Conservation (phyloP, 2,329 filamentous ascomycete species). For the Aspergillus costaricaensis region DNA sequence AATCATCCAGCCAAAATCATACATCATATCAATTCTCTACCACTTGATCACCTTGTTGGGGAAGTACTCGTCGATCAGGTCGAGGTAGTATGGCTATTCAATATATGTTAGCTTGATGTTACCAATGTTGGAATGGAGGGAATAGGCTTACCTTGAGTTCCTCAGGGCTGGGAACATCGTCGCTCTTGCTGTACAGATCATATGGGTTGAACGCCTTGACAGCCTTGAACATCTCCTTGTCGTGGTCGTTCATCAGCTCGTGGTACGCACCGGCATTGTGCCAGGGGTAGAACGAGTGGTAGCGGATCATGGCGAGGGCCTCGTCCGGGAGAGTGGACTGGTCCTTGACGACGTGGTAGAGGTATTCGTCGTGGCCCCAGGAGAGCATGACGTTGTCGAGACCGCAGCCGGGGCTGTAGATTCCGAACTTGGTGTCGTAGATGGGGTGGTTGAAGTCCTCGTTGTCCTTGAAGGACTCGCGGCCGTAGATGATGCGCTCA, state of each 20-base stretch:
- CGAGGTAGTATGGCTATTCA: conserved; percentile 67
- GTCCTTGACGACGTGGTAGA: conserved; percentile 80
- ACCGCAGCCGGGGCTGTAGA: conserved; percentile 77
- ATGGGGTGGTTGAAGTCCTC: conserved; percentile 71
- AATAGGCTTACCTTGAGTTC: conserved; percentile 65
- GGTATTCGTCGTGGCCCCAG: conserved; percentile 65
- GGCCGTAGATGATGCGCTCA: conserved; percentile 75
- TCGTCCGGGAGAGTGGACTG: conserved; percentile 78
- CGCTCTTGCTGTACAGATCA: conserved; percentile 88
- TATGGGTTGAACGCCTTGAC: conserved; percentile 89
- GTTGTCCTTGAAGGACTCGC: conserved; percentile 71
- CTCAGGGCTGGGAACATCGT: conserved; percentile 73
- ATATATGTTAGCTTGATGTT: conserved; percentile 15
- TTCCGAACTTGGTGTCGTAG: conserved; percentile 75
- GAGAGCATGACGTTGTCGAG: conserved; percentile 85
- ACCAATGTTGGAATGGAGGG: not conserved
- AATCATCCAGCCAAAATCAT: not conserved
- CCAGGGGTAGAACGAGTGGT: conserved; percentile 93
- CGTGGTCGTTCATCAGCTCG: conserved; percentile 81
- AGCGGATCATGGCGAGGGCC: conserved; percentile 88
- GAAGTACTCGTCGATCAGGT: conserved; percentile 74
- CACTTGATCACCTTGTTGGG: conserved; percentile 68
- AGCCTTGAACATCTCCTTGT: conserved; percentile 75
- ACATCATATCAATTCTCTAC: conserved; percentile 45
- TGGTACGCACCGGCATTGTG: conserved; percentile 77